Base-by-base conservation (phyloP, 2,329 filamentous ascomycete genomes). In the Ceratocystis smalleyi region DNA sequence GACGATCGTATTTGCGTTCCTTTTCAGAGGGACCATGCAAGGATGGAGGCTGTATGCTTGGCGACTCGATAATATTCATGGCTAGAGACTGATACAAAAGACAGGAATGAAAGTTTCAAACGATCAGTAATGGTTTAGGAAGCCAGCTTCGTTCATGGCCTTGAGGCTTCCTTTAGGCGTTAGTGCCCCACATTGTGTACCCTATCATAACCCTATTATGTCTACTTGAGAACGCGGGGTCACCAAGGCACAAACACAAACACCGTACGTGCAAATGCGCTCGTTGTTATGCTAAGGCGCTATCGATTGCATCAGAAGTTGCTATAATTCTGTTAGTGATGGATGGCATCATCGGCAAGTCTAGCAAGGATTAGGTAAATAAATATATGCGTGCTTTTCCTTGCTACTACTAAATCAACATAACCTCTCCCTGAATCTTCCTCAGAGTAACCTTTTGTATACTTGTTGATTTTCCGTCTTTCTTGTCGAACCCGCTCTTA, bases 1-100 rank as follows among this genome's bases (percentile, higher is more conserved):
- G 94, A 63, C 94, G 85, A 74, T 99, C 94, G 76, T 99, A 99
- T 72, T 89, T 95, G 74, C 83, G 83, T 68, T 84, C 82, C 71
- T 84, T 84, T 68, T 83, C 81, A 4, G 82, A 80, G 7, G 80
- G 81, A 0, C 78, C 79, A 35, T 27, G 24, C 24, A 30, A 32
- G 12, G 30, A n/a, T 12, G 54, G 22, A 5, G 15, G 17, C 4
- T 30, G 27, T 17, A 78, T 76, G 47, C 81, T 76, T 19, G 47
- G 61, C 15, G 24, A n/a, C 3, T 43, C n/a, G 15, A 17, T 62
- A 30, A 1, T 24, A 40, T 49, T 5, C 27, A 62, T 62, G 5
- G 19, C 40, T 22, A 5, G n/a, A 32, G 30, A 19, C 17, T 57
- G 17, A 19, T 30, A 32, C 5, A 30, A 30, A 8, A 6, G 27